Evolutionary conservation across 306 rosid genomes (phyloP), one percentile per base, ranked within the genome.

Genomic region (Senna siamea): DNA sequence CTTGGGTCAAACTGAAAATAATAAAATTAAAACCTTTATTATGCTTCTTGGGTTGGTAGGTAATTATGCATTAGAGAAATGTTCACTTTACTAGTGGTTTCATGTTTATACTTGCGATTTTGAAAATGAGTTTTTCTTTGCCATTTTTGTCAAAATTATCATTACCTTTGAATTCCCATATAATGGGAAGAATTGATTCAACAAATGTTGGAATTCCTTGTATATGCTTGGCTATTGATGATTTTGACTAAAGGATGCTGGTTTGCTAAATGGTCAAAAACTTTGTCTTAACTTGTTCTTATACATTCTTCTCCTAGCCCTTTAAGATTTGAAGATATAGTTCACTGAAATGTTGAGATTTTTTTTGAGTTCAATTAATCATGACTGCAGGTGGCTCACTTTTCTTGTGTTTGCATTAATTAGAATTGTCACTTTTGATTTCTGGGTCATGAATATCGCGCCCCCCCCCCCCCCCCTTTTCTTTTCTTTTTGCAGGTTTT

Each of bases 401-500:
- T 68, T 66, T 80, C 44, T 63, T 26, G 6, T n/a, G 23, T 41
- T 23, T 9, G n/a, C 47, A 53, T 73, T 73, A 41, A 28, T 30
- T 30, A 17, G n/a, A n/a, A n/a, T 15, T 47, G 17, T 56, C 10
- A 32, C 28, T 70, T 5, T 37, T 74, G 62, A 65, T 52, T 60
- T 72, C 41, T 73, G 59, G 30, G 58, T 80, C 64, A 23, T 35
- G 70, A 23, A 60, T 76, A 64, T 69, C 51, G 32, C 32, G 30
- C 30, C 1, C 3, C 3, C 3, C 3, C 30, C 30, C 30, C 30
- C 30, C 30, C n/a, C n/a, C n/a, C n/a, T n/a, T n/a, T n/a, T n/a
- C n/a, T 44, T 66, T 40, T 32, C 37, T 32, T 41, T 65, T 51
- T 80, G 72, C 77, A 91, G 98, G 97, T 94, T 30, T 69, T 88